A percentile compares a stretch with the other conserved stretches of the same genome.
These are phyloP conservation scores for Clitoria ternatea DNA, from an alignment of 306 rosid species.

Conservation along the genomic window DNA sequence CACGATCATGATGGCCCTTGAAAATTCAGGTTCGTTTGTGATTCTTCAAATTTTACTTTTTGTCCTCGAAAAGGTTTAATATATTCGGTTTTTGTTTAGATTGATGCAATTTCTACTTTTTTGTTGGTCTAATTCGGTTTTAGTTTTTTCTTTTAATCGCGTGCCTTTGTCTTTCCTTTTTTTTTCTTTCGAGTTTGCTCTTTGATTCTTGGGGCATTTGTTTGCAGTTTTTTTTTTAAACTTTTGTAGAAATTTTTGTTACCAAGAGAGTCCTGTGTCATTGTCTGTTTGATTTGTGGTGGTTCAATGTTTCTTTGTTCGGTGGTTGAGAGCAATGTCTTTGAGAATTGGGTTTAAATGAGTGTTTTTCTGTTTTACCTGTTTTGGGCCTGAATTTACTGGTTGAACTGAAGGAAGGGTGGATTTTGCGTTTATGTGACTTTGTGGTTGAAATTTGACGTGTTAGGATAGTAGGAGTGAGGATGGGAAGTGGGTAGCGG, in stretches of 20 bases:
- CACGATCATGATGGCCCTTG: constrained; percentile 89
- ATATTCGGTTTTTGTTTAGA: neutral
- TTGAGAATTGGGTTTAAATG: constrained; percentile 14
- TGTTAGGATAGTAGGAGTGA: neutral
- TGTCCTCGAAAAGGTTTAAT: neutral
- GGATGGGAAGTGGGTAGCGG: neutral
- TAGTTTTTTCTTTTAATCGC: neutral
- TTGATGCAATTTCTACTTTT: neutral
- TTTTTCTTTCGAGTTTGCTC: neutral
- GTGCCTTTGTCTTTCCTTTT: neutral
- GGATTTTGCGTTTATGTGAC: neutral
- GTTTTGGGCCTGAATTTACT: constrained; percentile 19
- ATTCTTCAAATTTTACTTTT: neutral
- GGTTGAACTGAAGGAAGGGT: neutral
- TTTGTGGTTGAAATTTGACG: neutral
- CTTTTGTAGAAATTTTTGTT: neutral
- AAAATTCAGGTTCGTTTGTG: constrained; percentile 52
- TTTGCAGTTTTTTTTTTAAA: neutral
- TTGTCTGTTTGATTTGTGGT: constrained; percentile 13
- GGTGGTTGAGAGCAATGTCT: constrained; percentile 25
- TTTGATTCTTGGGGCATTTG: neutral
- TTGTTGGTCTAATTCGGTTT: constrained; percentile 19
- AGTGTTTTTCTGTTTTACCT: constrained; percentile 1
- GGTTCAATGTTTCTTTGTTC: constrained; percentile 24
- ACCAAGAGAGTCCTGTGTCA: constrained; percentile 4